These are phyloP conservation scores for Aspergillus pseudotamarii DNA, from an alignment of 2,329 filamentous ascomycete species.

Conservation along the genomic window DNA sequence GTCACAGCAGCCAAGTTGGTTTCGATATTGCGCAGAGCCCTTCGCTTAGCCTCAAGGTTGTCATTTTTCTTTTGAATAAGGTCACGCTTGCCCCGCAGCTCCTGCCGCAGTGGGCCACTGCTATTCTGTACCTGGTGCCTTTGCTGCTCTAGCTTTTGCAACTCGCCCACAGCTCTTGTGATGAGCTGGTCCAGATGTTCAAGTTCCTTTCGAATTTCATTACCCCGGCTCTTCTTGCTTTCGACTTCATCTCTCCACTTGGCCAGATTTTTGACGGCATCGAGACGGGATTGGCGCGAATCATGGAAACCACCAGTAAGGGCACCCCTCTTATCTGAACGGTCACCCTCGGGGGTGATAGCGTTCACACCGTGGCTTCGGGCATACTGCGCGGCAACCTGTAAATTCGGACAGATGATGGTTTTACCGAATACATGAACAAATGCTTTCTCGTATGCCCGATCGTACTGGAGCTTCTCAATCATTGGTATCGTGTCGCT, in stretches of 20 bases:
- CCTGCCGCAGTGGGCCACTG: conserved; percentile 76
- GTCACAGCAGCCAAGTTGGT: conserved; percentile 74
- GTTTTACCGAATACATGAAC: conserved; percentile 94
- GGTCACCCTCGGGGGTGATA: conserved; percentile 93
- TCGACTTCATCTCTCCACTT: conserved; percentile 78
- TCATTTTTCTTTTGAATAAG: conserved; percentile 74
- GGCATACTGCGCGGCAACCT: conserved; percentile 86
- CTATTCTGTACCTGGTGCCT: conserved; percentile 77
- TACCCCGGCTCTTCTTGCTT: conserved; percentile 62
- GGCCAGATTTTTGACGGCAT: conserved; percentile 75
- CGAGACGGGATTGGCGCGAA: conserved; percentile 79
- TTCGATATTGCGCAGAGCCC: conserved; percentile 67
- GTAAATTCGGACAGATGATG: conserved; percentile 87
- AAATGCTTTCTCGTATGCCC: conserved; percentile 79
- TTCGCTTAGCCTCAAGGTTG: conserved; percentile 72
- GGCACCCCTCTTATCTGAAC: conserved; percentile 91
- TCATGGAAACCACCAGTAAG: conserved; percentile 96
- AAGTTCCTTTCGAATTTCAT: conserved; percentile 69
- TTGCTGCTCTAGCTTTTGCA: conserved; percentile 80
- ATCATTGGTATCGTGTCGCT: conserved; percentile 86
- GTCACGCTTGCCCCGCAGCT: conserved; percentile 73
- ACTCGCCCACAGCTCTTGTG: conserved; percentile 78
- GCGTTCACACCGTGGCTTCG: conserved; percentile 88
- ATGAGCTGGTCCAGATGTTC: conserved; percentile 86
- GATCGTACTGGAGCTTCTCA: conserved; percentile 79